Conservation (phyloP, 192 early-diverging fungal genomes). For the Blastocladiella britannica region DNA sequence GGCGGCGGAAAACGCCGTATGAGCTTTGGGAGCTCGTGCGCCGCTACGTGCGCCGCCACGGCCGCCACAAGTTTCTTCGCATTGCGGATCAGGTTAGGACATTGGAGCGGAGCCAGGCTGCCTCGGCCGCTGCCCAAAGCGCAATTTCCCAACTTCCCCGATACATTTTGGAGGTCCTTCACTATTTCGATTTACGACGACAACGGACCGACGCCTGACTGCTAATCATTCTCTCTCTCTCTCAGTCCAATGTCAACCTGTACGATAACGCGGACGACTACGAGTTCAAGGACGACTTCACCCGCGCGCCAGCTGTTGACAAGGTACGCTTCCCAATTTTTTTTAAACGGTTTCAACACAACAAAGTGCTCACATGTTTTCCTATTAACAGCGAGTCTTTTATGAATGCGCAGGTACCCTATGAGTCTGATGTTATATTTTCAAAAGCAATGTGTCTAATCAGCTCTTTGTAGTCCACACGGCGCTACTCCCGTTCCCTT, state of each 20-base stretch:
- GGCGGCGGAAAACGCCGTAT: neutral
- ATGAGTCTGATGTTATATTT: too few relatives aligned
- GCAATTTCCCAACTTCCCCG: neutral
- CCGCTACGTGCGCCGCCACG: neutral
- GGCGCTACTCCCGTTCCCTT: neutral
- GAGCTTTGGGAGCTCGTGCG: neutral
- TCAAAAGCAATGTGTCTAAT: too few relatives aligned
- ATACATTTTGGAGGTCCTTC: neutral
- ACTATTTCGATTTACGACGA: neutral
- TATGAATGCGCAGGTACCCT: too few relatives aligned
- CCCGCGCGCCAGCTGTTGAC: neutral
- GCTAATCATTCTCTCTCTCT: neutral
- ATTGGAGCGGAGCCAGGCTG: neutral
- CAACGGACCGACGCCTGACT: neutral
- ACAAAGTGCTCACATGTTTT: neutral
- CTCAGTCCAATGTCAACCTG: neutral
- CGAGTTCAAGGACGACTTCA: neutral
- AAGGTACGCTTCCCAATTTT: neutral
- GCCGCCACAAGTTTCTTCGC: neutral
- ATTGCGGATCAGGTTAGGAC: neutral
- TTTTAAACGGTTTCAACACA: neutral
- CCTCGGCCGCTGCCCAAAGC: neutral
- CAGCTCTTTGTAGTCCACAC: neutral
- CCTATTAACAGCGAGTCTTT: neutral
- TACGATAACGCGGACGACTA: neutral